Evolutionary conservation across 768 basidiomycete genomes (phyloP).

Genomic region (Kwoniella bestiolae): DNA sequence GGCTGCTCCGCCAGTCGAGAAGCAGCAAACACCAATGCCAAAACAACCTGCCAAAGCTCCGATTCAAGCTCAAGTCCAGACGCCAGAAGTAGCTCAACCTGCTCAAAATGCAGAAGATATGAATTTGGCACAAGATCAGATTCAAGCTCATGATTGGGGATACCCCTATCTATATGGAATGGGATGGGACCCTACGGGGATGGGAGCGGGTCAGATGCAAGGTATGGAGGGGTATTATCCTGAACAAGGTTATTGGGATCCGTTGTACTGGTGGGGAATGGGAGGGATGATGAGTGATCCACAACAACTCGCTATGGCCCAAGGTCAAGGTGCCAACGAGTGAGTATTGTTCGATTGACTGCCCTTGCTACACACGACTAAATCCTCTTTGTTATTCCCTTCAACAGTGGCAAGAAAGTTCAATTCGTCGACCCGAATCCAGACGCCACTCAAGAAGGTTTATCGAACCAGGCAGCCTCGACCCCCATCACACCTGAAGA

Average conservation of each 20-base stretch:
- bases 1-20: background rate
- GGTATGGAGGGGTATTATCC: slow-evolving; percentile 16
- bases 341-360: too few species aligned
- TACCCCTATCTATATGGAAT: slow-evolving; percentile 16
- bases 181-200: slow-evolving; percentile 2
- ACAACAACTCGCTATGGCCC: background rate
- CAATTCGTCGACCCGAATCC: slow-evolving; percentile 22
- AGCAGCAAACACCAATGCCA: background rate
- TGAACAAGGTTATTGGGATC: slow-evolving; percentile 31
- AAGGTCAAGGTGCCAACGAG: background rate
- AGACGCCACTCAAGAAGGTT: background rate
- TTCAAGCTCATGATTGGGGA: slow-evolving; percentile 13
- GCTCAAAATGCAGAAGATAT: background rate
- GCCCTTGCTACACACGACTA: too few species aligned
- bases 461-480: background rate
- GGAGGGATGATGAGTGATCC: slow-evolving; percentile 13
- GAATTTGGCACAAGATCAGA: background rate
- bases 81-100: background rate
- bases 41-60: background rate
- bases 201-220: slow-evolving; percentile 8
- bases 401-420: slow-evolving; percentile 13
- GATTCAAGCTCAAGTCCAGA: background rate
- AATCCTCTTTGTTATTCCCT: background rate
- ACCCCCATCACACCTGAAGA: slow-evolving; percentile 10
- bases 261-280: slow-evolving; percentile 28